Evolutionary conservation across 148 eudicot genomes (phyloP).

Genomic region (Talinum fruticosum): DNA sequence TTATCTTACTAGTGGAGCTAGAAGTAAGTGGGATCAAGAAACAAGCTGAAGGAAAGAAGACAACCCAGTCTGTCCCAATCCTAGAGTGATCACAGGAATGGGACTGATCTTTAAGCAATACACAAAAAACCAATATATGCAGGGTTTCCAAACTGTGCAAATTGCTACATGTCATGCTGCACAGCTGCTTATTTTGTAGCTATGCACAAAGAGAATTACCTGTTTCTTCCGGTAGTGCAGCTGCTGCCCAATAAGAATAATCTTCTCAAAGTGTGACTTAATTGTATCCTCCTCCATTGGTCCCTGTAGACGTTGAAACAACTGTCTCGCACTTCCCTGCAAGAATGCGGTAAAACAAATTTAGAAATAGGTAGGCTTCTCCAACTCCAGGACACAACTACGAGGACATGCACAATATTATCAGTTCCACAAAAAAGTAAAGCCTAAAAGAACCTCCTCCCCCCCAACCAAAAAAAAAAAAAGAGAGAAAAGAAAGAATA

Average conservation of each 20-base stretch:
- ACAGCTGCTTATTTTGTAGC: neutral
- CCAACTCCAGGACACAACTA: constrained; percentile 1
- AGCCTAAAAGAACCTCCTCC: neutral
- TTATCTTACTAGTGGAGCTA: neutral
- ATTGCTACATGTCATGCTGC: neutral
- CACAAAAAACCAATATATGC: neutral
- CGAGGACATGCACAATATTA: neutral
- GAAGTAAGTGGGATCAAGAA: neutral
- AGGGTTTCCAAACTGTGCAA: neutral
- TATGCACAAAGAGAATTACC: constrained; percentile 37
- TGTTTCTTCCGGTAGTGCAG: constrained; percentile 47
- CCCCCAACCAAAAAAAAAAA: neutral
- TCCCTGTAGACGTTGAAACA: constrained; percentile 86
- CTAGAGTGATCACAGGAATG: neutral
- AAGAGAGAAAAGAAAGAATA: neutral
- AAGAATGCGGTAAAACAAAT: constrained; percentile 7
- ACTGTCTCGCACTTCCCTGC: constrained; percentile 94
- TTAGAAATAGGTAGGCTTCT: constrained; percentile 12
- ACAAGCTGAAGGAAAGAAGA: neutral
- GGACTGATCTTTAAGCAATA: neutral
- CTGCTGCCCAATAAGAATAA: constrained; percentile 60
- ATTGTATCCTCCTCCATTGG: constrained; percentile 86
- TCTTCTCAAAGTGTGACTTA: constrained; percentile 83
- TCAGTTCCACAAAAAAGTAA: neutral
- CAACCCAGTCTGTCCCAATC: neutral